Percentiles rank a stretch among this genome's conserved stretches.
phyloP scores from a whole-genome alignment of 225 moss, liverwort and hornwort species.

The Sphagnum contortum region DNA sequence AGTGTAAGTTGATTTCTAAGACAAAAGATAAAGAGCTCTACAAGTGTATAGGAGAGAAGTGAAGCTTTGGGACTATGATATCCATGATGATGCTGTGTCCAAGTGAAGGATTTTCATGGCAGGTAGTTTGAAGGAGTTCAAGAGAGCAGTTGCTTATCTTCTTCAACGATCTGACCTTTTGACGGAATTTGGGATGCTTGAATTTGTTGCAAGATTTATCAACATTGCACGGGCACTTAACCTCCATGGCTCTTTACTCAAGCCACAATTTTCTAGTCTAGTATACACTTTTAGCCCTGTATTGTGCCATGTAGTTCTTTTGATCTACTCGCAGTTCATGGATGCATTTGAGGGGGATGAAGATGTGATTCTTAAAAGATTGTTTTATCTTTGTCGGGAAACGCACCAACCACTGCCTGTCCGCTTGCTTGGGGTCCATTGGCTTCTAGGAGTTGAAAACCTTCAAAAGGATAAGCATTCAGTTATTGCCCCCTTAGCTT shows the following conservation, averaged over 20 bases:
- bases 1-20: neutral
- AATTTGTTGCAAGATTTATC: constrained; percentile 79
- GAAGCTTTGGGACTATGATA: too few relatives aligned
- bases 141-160: constrained; percentile 76
- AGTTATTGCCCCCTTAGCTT: constrained; percentile 47
- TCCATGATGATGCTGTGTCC: too few relatives aligned
- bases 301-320: constrained; percentile 73
- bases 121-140: constrained; percentile 90
- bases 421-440: constrained; percentile 81
- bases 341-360: constrained; percentile 66
- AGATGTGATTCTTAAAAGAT: constrained; percentile 43
- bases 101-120: constrained; percentile 9
- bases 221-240: constrained; percentile 81
- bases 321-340: constrained; percentile 67
- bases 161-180: constrained; percentile 70
- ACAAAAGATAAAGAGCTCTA: too few relatives aligned
- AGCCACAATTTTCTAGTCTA: constrained; percentile 59
- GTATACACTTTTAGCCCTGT: constrained; percentile 77
- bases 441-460: constrained; percentile 75
- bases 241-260: constrained; percentile 70
- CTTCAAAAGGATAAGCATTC: constrained; percentile 36
- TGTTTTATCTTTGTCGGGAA: constrained; percentile 68
- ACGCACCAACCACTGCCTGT: constrained; percentile 68
- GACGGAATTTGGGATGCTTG: constrained; percentile 85
- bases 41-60: too few relatives aligned